Percentiles rank a stretch among this genome's conserved stretches.
phyloP scores from a whole-genome alignment of 805 yeast species.

The Saccharomycopsis microspora region DNA sequence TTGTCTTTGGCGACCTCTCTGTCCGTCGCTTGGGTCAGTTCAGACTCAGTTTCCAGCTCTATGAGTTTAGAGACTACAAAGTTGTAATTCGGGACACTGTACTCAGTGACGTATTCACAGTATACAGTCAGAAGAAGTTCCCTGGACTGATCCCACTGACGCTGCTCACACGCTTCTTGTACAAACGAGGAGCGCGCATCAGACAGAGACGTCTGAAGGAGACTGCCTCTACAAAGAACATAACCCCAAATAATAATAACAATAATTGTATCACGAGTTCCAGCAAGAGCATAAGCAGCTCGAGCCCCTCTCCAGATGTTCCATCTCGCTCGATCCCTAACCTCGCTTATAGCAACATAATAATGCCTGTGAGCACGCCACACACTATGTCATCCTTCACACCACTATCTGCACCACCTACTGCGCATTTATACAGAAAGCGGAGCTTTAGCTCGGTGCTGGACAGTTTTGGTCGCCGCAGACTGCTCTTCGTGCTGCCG shows the following conservation, averaged over 20 bases:
- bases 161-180: constrained; percentile 21
- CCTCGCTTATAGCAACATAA: no score
- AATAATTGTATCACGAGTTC: not conserved
- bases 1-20: constrained; percentile 23
- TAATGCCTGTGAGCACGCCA: no score
- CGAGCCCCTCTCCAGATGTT: not conserved
- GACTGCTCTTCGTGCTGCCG: no score
- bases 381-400: no score
- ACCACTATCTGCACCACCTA: no score
- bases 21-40: constrained; percentile 22
- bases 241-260: not conserved
- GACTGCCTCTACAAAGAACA: not conserved
- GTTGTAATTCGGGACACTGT: constrained; percentile 17
- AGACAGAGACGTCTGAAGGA: constrained; percentile 21
- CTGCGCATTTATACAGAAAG: no score
- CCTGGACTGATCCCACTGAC: constrained; percentile 23
- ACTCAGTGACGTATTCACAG: constrained; percentile 19
- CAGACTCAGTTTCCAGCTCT: constrained; percentile 21
- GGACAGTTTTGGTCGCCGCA: no score
- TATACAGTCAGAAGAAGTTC: constrained; percentile 24
- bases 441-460: no score
- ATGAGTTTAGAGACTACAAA: constrained; percentile 20
- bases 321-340: not conserved
- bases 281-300: not conserved
- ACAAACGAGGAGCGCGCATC: constrained; percentile 23